Conservation (phyloP, 495 filamentous ascomycete genomes). For the Jackrogersella minutella region DNA sequence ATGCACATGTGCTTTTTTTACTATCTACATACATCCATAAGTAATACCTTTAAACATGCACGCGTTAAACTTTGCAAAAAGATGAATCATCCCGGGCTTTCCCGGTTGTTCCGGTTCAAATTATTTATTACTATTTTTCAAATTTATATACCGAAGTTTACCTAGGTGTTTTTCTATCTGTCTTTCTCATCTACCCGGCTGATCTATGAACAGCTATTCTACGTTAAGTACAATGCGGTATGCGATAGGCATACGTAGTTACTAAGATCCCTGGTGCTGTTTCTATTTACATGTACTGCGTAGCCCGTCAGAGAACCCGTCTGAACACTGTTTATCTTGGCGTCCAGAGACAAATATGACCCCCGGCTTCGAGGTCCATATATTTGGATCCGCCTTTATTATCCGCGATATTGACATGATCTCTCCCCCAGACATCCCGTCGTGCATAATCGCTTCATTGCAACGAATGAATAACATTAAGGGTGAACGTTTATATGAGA, state of each 20-base stretch:
- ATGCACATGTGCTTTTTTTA: too few relatives aligned
- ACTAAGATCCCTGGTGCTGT: not conserved
- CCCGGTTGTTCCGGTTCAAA: not conserved
- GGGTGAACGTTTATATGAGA: conserved; percentile 8
- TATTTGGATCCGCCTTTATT: conserved; percentile 21
- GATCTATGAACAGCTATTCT: not conserved
- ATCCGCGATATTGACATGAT: conserved; percentile 37
- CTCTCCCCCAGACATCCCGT: conserved; percentile 19
- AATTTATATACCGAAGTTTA: too few relatives aligned
- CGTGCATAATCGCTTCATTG: conserved; percentile 12
- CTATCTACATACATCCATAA: too few relatives aligned
- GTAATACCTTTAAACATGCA: too few relatives aligned
- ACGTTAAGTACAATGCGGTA: not conserved
- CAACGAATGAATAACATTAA: conserved; percentile 21
- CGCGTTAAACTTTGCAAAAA: too few relatives aligned
- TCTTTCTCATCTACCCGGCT: not conserved
- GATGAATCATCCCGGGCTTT: conserved; percentile 5
- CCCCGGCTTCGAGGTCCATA: conserved; percentile 18
- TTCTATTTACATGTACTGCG: conserved; percentile 3
- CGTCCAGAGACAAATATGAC: conserved; percentile 23
- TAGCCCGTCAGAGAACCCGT: conserved; percentile 7
- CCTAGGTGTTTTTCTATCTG: not conserved
- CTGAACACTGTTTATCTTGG: conserved; percentile 33
- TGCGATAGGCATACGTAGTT: not conserved
- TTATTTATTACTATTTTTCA: not conserved